Evolutionary conservation across 164 flowering plant species (phyloP), one percentile per base, ranked within the genome.

Genomic region (Chimonanthus salicifolius): DNA sequence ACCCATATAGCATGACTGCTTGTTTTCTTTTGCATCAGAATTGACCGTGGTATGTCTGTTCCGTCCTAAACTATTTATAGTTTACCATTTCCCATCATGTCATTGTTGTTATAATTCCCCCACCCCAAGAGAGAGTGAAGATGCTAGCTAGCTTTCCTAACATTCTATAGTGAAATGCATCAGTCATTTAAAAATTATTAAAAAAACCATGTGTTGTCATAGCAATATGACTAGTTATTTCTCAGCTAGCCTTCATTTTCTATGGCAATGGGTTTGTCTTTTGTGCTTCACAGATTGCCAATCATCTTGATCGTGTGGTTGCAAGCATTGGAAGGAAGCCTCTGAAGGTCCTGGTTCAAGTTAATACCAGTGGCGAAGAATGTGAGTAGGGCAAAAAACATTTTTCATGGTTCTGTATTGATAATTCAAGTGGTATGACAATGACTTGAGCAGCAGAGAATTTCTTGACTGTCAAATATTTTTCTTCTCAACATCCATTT

Each of bases 301-400:
- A 88, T 85, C 84, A 70, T 80, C 91, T 95, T 72, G 89, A 95
- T 78, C 92, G 88, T 67, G 86, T 58, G 1, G 87, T 92, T 76
- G 87, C 82, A 66, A 89, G 68, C 75, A 73, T 87, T 72, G 95
- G 91, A 73, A 87, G 98, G 76, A 85, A 84, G 77, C 99, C 96
- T 73, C 83, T 95, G 74, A 95, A 87, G 80, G 92, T 95, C 68
- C 78, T 92, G 73, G 89, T 95, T 66, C 98, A 92, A 86, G 98
- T 95, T 65, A 95, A 95, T 81, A 91, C 99, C 63, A 95, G 99
- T 82, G 98, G 97, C 68, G 98, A 92, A 87, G 88, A 44, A 78
- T 92, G 99, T 94, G 81, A 86, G 99, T 87, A 68, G 62, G 20
- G 68, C 62, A 72, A 7, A 43, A 20, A 47, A 54, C 44, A 33